These are phyloP conservation scores for Dendrobium nobile DNA, from an alignment of 106 monocot species.

Conservation along the genomic window DNA sequence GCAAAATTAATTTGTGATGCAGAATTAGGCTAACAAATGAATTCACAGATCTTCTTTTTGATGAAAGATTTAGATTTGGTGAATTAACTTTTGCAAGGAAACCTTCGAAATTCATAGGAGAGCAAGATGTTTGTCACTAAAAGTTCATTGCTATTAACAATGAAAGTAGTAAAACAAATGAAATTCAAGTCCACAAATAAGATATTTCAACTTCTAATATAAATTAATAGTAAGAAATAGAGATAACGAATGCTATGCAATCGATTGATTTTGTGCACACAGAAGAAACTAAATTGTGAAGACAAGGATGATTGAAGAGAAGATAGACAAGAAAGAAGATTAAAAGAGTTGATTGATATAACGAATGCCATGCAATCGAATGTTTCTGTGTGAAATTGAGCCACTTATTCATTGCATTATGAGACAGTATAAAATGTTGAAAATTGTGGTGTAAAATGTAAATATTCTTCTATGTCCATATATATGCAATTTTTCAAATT, in stretches of 20 bases:
- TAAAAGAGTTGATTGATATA: too few species aligned
- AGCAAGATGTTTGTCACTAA: not conserved
- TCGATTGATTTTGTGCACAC: not conserved
- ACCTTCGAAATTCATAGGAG: not conserved
- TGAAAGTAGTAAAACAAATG: not conserved
- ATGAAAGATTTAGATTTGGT: not conserved
- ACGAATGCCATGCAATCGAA: too few species aligned
- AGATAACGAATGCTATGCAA: not conserved
- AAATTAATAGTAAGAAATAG: not conserved
- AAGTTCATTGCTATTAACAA: not conserved
- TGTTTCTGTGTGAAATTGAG: too few species aligned
- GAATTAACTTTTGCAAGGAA: not conserved
- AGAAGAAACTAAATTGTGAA: not conserved
- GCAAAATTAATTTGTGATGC: not conserved
- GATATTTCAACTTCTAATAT: not conserved
- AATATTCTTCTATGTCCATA: too few species aligned
- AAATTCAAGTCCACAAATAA: not conserved
- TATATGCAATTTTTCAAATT: too few species aligned
- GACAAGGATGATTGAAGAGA: not conserved
- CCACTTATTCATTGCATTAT: too few species aligned
- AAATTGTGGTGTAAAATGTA: too few species aligned
- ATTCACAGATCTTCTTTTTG: not conserved
- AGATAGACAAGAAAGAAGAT: not conserved
- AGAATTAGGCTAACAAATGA: not conserved
- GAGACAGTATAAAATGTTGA: too few species aligned